Conservation (phyloP, 441 rosid species). For the Gossypium laxum region DNA sequence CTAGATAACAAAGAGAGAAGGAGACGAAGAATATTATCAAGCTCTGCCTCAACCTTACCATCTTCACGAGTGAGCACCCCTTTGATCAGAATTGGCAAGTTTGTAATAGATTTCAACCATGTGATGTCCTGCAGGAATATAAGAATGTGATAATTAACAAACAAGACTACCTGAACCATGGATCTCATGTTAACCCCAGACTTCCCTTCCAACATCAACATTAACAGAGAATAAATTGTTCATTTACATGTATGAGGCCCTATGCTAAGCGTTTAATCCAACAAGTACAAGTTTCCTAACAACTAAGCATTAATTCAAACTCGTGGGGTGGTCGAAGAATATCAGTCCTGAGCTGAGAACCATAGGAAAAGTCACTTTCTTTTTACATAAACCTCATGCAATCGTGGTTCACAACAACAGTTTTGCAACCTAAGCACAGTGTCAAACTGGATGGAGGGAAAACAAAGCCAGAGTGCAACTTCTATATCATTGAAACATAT, state of each 20-base stretch:
- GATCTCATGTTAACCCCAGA: not conserved
- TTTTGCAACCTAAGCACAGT: not conserved
- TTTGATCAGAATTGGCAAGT: slow-evolving; percentile 66
- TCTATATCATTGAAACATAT: not conserved
- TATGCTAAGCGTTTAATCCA: not conserved
- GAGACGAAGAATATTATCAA: not conserved
- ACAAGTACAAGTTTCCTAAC: not conserved
- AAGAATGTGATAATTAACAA: not conserved
- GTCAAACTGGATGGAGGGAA: not conserved
- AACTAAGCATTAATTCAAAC: not conserved
- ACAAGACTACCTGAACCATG: not conserved
- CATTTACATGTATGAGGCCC: not conserved
- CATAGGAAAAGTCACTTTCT: not conserved
- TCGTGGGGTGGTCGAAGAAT: not conserved
- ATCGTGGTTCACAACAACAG: not conserved
- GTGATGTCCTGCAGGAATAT: slow-evolving; percentile 42
- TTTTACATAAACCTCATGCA: not conserved
- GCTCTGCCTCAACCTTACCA: slow-evolving; percentile 32
- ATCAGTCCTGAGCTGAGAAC: not conserved
- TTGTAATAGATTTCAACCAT: slow-evolving; percentile 69
- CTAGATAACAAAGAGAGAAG: not conserved
- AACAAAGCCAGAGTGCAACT: not conserved
- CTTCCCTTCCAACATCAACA: not conserved
- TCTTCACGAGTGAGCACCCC: slow-evolving; percentile 74
- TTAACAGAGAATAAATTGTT: not conserved